These are phyloP conservation scores for Colletotrichum paranaense DNA, from an alignment of 2,329 filamentous ascomycete species.

Conservation along the genomic window DNA sequence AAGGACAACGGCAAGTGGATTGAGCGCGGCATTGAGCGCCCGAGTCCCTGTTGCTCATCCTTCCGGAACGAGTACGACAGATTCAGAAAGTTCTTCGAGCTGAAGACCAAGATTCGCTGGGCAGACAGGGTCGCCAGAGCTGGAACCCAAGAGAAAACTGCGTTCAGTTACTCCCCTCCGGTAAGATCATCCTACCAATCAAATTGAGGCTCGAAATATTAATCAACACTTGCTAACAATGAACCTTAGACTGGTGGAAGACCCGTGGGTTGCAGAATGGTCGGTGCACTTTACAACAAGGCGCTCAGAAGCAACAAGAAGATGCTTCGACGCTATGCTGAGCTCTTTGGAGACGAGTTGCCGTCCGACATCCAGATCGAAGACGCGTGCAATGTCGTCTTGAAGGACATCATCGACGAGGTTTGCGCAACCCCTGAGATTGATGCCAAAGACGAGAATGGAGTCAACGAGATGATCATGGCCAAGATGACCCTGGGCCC, in stretches of 20 bases:
- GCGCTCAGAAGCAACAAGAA: conserved; percentile 16
- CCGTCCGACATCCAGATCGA: conserved; percentile 10
- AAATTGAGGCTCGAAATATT: background rate
- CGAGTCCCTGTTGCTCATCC: conserved; percentile 49
- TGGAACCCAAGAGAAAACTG: conserved; percentile 43
- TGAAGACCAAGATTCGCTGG: conserved; percentile 70
- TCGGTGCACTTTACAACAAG: conserved; percentile 1
- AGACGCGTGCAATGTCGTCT: background rate
- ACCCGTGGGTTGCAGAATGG: conserved; percentile 23
- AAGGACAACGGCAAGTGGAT: conserved; percentile 41
- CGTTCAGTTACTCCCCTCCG: conserved; percentile 60
- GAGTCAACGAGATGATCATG: no score
- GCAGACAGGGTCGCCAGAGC: conserved; percentile 58
- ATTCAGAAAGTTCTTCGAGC: conserved; percentile 68
- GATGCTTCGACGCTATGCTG: conserved; percentile 11
- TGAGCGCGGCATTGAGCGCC: conserved; percentile 42
- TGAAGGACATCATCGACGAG: background rate
- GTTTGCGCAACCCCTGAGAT: background rate
- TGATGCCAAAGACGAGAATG: background rate
- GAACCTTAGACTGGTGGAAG: conserved; percentile 26
- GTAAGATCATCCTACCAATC: conserved; percentile 45
- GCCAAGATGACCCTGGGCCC: no score
- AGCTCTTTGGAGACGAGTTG: conserved; percentile 33
- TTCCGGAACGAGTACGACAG: conserved; percentile 57
- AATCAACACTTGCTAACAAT: background rate